Percentiles rank a stretch among this genome's conserved stretches.
Conservation (phyloP, 2,329 filamentous ascomycete genomes). For the Monosporascus sp. region DNA sequence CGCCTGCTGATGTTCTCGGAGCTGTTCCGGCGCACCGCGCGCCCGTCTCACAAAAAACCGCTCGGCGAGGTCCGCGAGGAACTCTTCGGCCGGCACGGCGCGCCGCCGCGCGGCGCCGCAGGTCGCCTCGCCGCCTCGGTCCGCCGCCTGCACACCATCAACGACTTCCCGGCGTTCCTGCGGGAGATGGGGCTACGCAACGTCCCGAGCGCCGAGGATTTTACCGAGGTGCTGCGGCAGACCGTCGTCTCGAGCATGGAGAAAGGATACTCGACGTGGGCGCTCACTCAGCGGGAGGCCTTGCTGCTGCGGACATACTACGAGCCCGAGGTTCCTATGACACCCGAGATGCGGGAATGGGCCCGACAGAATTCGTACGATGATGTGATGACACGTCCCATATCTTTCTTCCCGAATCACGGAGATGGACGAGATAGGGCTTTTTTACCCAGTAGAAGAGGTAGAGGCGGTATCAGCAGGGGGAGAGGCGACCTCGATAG, state of each 20-base stretch:
- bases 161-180: conserved; percentile 38
- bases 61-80: conserved; percentile 36
- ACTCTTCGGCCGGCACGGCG: conserved; percentile 42
- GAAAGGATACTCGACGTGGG: conserved; percentile 28
- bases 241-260: conserved; percentile 29
- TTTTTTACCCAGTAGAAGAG: too few relatives aligned
- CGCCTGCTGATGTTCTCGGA: conserved; percentile 49
- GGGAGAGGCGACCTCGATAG: too few relatives aligned
- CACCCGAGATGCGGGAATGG: too few relatives aligned
- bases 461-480: too few relatives aligned
- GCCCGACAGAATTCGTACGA: too few relatives aligned
- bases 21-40: conserved; percentile 41
- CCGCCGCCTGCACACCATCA: conserved; percentile 36
- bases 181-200: conserved; percentile 35
- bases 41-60: conserved; percentile 28
- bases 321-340: too few relatives aligned
- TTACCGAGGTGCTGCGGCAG: conserved; percentile 29
- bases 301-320: conserved; percentile 14
- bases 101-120: conserved; percentile 36
- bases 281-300: conserved; percentile 7
- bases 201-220: conserved; percentile 15
- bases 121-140: conserved; percentile 36
- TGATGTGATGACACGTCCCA: too few relatives aligned
- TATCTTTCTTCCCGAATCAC: too few relatives aligned
- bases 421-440: too few relatives aligned